phyloP scores from a whole-genome alignment of 176 grass and related monocot species.

The Canna indica region DNA sequence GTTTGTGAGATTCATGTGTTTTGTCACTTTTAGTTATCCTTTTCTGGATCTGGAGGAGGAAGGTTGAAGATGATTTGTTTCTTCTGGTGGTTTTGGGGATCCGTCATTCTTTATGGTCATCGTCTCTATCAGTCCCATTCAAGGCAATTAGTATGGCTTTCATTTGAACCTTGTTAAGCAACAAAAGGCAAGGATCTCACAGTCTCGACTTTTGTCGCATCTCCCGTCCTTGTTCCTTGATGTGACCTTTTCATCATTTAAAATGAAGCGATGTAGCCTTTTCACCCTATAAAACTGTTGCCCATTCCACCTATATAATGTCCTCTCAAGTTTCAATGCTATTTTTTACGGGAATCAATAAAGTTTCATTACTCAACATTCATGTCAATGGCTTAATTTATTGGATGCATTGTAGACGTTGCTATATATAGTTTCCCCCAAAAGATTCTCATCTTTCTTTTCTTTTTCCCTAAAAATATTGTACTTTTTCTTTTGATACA shows the following conservation, averaged over 20 bases:
- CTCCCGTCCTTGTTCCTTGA: not conserved
- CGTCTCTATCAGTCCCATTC: not conserved
- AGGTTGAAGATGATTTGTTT: not conserved
- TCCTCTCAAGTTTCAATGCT: no score
- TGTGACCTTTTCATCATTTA: not conserved
- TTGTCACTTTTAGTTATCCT: no score
- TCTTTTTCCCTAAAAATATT: no score
- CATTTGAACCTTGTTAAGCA: not conserved
- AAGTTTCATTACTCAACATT: no score
- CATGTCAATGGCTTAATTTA: no score
- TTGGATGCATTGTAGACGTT: no score
- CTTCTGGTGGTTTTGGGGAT: not conserved
- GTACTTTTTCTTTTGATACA: no score
- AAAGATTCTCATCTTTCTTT: no score
- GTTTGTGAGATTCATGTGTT: no score
- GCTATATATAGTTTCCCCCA: no score
- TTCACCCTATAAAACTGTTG: not conserved
- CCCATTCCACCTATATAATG: not conserved
- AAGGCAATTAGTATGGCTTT: not conserved
- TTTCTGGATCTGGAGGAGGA: not conserved
- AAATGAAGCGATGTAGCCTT: not conserved
- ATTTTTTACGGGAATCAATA: no score
- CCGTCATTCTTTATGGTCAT: not conserved
- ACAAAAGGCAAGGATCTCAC: not conserved
- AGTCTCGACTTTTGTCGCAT: not conserved